A percentile compares a stretch with the other conserved stretches of the same genome.
Conservation (phyloP, 2,329 filamentous ascomycete genomes). For the Aspergillus ustus region DNA sequence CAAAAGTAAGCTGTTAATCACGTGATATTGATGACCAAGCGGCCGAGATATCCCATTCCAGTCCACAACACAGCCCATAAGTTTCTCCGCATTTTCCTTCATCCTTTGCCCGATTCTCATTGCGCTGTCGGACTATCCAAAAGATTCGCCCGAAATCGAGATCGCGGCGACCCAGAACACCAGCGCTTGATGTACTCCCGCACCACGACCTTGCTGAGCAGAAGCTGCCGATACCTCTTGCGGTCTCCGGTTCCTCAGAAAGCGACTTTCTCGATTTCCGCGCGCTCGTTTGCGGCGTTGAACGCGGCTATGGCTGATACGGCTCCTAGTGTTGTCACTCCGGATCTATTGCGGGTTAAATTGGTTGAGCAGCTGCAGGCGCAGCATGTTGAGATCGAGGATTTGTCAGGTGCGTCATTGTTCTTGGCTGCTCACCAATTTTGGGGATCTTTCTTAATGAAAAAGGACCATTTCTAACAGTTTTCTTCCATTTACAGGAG, state of each 20-base stretch:
- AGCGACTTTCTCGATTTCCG: slow-evolving; percentile 39
- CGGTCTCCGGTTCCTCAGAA: slow-evolving; percentile 33
- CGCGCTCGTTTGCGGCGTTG: slow-evolving; percentile 38
- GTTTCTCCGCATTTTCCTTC: slow-evolving; percentile 5
- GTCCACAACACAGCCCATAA: slow-evolving; percentile 9
- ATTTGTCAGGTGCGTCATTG: slow-evolving; percentile 76
- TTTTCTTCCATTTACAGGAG: slow-evolving; percentile 52
- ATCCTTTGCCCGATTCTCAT: neutral
- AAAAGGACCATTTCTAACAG: neutral
- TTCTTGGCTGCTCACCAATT: slow-evolving; percentile 9
- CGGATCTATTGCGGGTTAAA: slow-evolving; percentile 70
- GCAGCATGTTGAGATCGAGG: slow-evolving; percentile 81
- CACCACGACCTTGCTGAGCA: slow-evolving; percentile 40
- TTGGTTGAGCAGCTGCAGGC: slow-evolving; percentile 74
- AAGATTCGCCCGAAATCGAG: neutral
- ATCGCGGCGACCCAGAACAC: neutral
- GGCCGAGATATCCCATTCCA: slow-evolving; percentile 2
- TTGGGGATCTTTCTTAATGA: neutral
- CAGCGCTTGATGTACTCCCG: slow-evolving; percentile 45
- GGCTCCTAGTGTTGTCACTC: slow-evolving; percentile 67
- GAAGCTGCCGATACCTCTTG: slow-evolving; percentile 46
- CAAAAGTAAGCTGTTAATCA: neutral
- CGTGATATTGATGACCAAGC: neutral
- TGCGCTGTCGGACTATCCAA: neutral
- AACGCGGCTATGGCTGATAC: slow-evolving; percentile 49